A percentile compares a stretch with the other conserved stretches of the same genome.
Evolutionary conservation across 2,329 filamentous ascomycete genomes (phyloP).

Genomic region (Fusarium sp.): DNA sequence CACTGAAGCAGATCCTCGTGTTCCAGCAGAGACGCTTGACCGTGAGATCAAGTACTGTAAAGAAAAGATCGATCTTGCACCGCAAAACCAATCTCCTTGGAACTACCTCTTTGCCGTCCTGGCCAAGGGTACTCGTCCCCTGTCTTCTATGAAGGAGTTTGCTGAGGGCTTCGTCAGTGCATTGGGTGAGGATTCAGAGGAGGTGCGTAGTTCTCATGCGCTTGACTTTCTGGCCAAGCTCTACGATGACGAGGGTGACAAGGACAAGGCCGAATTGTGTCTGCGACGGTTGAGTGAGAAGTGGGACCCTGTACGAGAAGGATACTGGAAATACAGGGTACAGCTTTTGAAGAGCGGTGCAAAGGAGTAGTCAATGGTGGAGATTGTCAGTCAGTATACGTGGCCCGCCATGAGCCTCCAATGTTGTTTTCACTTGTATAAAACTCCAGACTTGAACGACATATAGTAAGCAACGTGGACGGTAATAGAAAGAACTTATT

Average conservation of each 20-base stretch:
- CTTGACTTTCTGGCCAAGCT: slow-evolving; percentile 80
- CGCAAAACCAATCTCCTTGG: slow-evolving; percentile 96
- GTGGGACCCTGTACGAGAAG: slow-evolving; percentile 91
- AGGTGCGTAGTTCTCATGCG: slow-evolving; percentile 72
- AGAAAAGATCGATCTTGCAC: slow-evolving; percentile 79
- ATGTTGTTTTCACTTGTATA: background rate
- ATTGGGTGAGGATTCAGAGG: slow-evolving; percentile 61
- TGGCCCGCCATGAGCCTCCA: background rate
- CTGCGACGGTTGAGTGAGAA: slow-evolving; percentile 80
- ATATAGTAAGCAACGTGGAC: background rate
- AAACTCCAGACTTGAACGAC: background rate
- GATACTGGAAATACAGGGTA: slow-evolving; percentile 83
- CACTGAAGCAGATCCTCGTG: slow-evolving; percentile 64
- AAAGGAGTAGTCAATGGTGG: slow-evolving; percentile 17
- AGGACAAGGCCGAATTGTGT: slow-evolving; percentile 74
- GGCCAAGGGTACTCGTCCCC: slow-evolving; percentile 69
- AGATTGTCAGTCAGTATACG: background rate
- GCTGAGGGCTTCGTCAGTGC: slow-evolving; percentile 63
- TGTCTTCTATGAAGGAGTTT: slow-evolving; percentile 62
- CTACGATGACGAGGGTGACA: slow-evolving; percentile 68
- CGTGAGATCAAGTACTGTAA: slow-evolving; percentile 81
- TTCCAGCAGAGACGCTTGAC: slow-evolving; percentile 74
- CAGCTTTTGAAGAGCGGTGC: slow-evolving; percentile 44
- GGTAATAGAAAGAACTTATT: slow-evolving; percentile 35
- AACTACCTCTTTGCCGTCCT: slow-evolving; percentile 87